These are phyloP conservation scores for Solanum appendiculatum DNA, from an alignment of 257 asterid genomes.

Conservation along the genomic window DNA sequence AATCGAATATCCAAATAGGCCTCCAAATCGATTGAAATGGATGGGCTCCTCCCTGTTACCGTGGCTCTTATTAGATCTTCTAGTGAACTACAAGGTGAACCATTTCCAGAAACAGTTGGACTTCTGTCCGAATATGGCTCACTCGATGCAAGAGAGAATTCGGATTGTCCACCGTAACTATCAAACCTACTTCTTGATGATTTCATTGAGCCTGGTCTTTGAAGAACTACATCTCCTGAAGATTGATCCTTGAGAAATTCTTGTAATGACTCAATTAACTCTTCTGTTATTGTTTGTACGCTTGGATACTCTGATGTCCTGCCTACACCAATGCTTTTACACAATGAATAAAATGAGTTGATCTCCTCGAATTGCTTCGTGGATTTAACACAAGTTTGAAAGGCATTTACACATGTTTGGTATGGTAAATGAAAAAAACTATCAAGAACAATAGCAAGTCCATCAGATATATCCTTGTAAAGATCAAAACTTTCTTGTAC, in stretches of 20 bases:
- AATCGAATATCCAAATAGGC: constrained; percentile 27
- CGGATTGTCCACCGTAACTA: constrained; percentile 37
- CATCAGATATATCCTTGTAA: constrained; percentile 66
- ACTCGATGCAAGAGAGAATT: constrained; percentile 30
- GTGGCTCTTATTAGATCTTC: constrained; percentile 69
- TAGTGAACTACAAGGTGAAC: constrained; percentile 48
- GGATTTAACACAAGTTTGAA: constrained; percentile 63
- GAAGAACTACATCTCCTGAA: constrained; percentile 1
- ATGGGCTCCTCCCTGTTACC: constrained; percentile 29
- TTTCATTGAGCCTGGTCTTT: constrained; percentile 4
- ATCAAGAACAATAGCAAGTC: constrained; percentile 54
- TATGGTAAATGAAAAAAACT: constrained; percentile 62
- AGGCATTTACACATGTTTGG: constrained; percentile 52
- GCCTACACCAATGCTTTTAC: constrained; percentile 60
- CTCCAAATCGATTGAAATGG: constrained; percentile 73
- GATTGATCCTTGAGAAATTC: constrained; percentile 80
- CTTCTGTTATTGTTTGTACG: constrained; percentile 49
- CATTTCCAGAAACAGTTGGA: constrained; percentile 14
- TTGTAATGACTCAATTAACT: constrained; percentile 53
- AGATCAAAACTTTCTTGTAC: constrained; percentile 74
- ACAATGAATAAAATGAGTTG: constrained; percentile 35
- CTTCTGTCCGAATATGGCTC: constrained; percentile 19
- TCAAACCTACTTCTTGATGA: constrained; percentile 8
- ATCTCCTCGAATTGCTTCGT: constrained; percentile 68
- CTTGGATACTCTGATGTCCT: constrained; percentile 63